phyloP scores from a whole-genome alignment of 176 grass and related monocot genomes.

The sorghum (Sorghum bicolor) region DNA sequence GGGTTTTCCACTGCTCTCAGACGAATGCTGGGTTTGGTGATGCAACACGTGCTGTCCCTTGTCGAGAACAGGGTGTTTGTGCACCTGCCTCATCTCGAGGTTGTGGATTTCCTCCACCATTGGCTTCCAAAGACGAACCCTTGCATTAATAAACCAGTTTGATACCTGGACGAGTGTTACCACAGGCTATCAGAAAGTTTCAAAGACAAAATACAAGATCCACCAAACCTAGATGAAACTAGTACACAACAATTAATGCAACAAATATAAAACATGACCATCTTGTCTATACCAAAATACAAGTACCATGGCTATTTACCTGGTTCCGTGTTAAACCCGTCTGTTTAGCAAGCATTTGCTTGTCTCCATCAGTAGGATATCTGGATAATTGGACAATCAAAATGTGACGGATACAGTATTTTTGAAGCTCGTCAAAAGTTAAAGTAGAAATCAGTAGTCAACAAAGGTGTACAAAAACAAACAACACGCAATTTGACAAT shows the following conservation, averaged over 20 bases:
- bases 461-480: background rate
- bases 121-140: constrained; percentile 96
- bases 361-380: constrained; percentile 88
- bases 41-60: constrained; percentile 29
- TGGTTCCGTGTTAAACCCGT: constrained; percentile 78
- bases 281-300: background rate
- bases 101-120: constrained; percentile 99
- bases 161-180: constrained; percentile 57
- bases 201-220: background rate
- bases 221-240: background rate
- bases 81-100: constrained; percentile 72
- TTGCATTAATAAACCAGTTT: constrained; percentile 99
- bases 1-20: constrained; percentile 41
- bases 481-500: background rate
- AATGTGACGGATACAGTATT: background rate
- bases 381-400: constrained; percentile 14
- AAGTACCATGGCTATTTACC: constrained; percentile 9
- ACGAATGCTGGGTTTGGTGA: constrained; percentile 41
- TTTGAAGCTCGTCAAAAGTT: background rate
- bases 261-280: background rate
- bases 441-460: background rate
- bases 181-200: background rate
- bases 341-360: constrained; percentile 90
- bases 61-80: constrained; percentile 47
- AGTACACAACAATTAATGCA: background rate